Conservation (phyloP, 257 asterid genomes). For the Nicotiana tomentosiformis region DNA sequence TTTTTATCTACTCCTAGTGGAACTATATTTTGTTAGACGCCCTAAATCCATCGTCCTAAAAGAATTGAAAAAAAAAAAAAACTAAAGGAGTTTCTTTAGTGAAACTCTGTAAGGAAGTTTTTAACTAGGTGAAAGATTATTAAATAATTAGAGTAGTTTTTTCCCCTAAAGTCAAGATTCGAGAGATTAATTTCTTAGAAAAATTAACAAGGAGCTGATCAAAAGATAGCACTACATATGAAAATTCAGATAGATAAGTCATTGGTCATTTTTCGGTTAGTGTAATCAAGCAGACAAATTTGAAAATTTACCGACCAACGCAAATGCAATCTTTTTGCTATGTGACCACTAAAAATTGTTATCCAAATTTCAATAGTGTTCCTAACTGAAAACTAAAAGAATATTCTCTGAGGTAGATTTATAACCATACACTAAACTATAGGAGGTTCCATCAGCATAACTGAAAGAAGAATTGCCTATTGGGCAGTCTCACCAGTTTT, state of each 20-base stretch:
- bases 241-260: background rate
- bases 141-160: background rate
- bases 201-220: background rate
- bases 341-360: background rate
- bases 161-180: background rate
- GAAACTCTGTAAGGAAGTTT: background rate
- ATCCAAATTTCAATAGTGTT: background rate
- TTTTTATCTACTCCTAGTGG: conserved; percentile 1
- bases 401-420: background rate
- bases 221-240: background rate
- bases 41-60: background rate
- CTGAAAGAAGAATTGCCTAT: background rate
- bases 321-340: background rate
- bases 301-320: background rate
- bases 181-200: background rate
- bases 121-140: background rate
- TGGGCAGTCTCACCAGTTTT: background rate
- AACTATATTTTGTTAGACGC: background rate
- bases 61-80: background rate
- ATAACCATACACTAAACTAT: background rate
- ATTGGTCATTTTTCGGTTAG: background rate
- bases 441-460: background rate
- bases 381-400: background rate
- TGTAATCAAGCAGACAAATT: background rate
- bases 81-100: background rate